phyloP scores from a whole-genome alignment of 208 protist genomes.

The Acanthamoeba culbertsoni region DNA sequence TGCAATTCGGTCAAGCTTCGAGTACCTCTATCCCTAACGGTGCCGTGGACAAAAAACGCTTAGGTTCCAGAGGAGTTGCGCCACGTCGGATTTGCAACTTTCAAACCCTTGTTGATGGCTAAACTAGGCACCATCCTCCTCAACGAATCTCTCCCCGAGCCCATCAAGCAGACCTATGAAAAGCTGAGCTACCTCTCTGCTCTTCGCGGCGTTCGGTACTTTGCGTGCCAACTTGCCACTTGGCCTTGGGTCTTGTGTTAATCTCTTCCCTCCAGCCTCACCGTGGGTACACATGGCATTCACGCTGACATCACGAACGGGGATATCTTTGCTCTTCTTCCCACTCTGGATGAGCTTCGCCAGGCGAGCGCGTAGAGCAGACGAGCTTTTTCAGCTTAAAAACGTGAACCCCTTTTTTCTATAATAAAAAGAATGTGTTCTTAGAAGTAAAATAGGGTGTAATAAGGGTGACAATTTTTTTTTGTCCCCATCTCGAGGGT shows the following conservation, averaged over 20 bases:
- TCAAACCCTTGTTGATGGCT: not conserved
- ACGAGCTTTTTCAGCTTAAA: no score
- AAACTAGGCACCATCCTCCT: not conserved
- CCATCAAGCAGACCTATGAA: not conserved
- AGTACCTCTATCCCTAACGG: not conserved
- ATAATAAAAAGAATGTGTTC: no score
- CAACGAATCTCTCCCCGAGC: not conserved
- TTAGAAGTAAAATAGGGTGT: no score
- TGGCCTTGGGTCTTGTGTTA: no score
- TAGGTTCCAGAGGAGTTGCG: conserved; percentile 24
- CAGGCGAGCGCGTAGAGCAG: no score
- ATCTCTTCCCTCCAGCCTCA: not conserved
- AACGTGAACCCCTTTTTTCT: no score
- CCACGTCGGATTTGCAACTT: not conserved
- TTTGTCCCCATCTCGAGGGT: no score
- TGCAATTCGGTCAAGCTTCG: not conserved
- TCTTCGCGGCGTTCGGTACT: not conserved
- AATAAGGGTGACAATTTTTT: no score
- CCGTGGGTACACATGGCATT: not conserved
- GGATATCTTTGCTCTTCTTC: not conserved
- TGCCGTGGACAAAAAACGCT: not conserved
- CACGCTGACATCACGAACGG: not conserved
- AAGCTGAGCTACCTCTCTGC: conserved; percentile 19
- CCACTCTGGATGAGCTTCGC: not conserved
- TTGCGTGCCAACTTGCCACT: not conserved